These are phyloP conservation scores for Lichina pygmaea DNA, from an alignment of 495 filamentous ascomycete species.

Conservation along the genomic window DNA sequence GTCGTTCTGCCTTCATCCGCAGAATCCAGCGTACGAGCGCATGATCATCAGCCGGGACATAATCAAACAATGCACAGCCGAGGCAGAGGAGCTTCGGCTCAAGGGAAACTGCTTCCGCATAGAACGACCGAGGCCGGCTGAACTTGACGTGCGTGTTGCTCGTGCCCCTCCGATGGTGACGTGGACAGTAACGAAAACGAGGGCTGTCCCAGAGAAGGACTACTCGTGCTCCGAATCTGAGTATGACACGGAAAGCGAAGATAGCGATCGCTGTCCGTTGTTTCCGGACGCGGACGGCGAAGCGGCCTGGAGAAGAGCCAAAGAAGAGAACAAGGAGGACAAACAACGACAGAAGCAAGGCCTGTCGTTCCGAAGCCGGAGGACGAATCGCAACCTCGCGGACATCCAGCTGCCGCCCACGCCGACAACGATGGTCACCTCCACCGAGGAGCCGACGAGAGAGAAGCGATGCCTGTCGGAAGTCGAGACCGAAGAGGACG, in stretches of 20 bases:
- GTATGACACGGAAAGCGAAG: not conserved
- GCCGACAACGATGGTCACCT: not conserved
- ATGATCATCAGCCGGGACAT: constrained; percentile 43
- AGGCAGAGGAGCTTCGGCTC: constrained; percentile 14
- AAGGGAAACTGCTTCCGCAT: not conserved
- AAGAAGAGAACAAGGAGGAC: too few species aligned
- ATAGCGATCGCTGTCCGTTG: not conserved
- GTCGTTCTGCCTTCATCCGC: constrained; percentile 32
- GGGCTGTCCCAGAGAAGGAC: not conserved
- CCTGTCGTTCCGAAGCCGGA: not conserved
- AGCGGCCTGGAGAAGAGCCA: not conserved
- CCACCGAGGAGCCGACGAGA: not conserved
- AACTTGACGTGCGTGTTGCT: not conserved
- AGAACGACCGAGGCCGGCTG: not conserved
- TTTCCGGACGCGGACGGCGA: not conserved
- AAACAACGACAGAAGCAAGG: not conserved
- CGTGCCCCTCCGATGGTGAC: not conserved
- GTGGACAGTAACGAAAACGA: not conserved
- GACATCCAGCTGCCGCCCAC: not conserved
- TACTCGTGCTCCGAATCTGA: not conserved
- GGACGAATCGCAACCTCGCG: not conserved
- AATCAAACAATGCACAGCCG: constrained; percentile 23
- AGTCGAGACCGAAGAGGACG: not conserved
- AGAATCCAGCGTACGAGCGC: constrained; percentile 25
- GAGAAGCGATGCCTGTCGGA: constrained; percentile 1